Evolutionary conservation across 2,329 filamentous ascomycete species (phyloP).

Genomic region (Coniochaeta sp.): DNA sequence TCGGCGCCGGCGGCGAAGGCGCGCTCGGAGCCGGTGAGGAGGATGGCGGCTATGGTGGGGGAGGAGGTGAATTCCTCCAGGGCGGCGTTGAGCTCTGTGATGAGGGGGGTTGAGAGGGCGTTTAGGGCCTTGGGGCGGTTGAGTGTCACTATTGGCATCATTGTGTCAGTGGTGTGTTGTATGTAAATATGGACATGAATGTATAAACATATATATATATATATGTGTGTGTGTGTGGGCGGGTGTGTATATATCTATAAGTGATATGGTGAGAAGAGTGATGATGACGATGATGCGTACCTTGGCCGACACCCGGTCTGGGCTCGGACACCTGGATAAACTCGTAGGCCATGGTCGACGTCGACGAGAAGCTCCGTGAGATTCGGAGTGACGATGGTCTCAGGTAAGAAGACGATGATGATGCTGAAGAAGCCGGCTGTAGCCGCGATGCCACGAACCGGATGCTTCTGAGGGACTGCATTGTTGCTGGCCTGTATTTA

Average conservation of each 20-base stretch:
- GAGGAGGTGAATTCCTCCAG: slow-evolving; percentile 63
- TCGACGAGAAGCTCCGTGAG: slow-evolving; percentile 43
- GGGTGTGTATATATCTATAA: no score
- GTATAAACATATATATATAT: no score
- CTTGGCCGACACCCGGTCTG: slow-evolving; percentile 81
- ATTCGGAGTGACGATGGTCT: slow-evolving; percentile 25
- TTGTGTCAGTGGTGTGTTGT: background rate
- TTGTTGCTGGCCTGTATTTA: slow-evolving; percentile 19
- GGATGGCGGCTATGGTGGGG: slow-evolving; percentile 62
- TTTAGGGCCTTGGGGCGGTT: slow-evolving; percentile 95
- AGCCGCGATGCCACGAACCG: slow-evolving; percentile 51
- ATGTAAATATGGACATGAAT: no score
- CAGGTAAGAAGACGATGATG: no score
- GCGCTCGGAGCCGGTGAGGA: slow-evolving; percentile 82
- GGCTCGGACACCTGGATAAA: slow-evolving; percentile 76
- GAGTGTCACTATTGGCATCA: slow-evolving; percentile 74
- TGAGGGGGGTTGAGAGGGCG: slow-evolving; percentile 84
- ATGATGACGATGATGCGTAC: slow-evolving; percentile 49
- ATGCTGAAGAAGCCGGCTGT: slow-evolving; percentile 43
- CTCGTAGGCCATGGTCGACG: slow-evolving; percentile 52
- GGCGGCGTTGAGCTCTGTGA: slow-evolving; percentile 79
- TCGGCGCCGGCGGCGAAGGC: slow-evolving; percentile 95
- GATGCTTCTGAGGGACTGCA: slow-evolving; percentile 50
- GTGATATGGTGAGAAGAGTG: slow-evolving; percentile 2
- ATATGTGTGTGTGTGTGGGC: background rate